Evolutionary conservation across 2,329 filamentous ascomycete species (phyloP), one percentile per base, ranked within the genome.

Genomic region (Ampelomyces quisqualis): DNA sequence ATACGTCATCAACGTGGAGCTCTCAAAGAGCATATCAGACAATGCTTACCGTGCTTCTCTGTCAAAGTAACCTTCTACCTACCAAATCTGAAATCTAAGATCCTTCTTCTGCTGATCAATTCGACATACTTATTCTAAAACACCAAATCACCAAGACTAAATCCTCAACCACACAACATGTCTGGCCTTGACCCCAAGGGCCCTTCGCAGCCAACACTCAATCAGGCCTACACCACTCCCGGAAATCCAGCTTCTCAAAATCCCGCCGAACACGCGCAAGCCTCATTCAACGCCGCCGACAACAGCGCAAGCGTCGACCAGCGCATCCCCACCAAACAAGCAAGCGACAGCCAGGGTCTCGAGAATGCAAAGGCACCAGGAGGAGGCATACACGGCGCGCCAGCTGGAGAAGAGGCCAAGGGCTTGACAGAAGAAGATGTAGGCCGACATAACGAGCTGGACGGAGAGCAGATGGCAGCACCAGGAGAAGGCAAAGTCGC

Each of bases 391-490:
- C 70, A 65, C 38, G 73, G 73, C 42, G 72, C 72, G 3, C 62
- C 63, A 0, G 23, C 69, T 0, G 73, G 72, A 17, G 73, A 76
- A 55, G 73, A 76, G 45, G 47, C 55, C 8, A 62, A 67, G 14
- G 72, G 71, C 1, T 44, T 63, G 14, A 66, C 60, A 1, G 48
- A 70, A 9, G 67, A 72, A 35, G 64, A 71, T 30, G 60, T 73
- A 18, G 73, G 72, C n/a, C 47, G 68, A 5, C 62, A 70, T 34
- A 64, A 69, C n/a, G 73, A 75, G 59, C 53, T 74, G 15, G 73
- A 76, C 30, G 73, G 60, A 7, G 61, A 70, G 46, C 73, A 77
- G 53, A 75, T 77, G 72, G 70, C 65, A 6, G 69, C 70, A 14
- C 69, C 71, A 0, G 74, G 73, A 0, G 74, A 77, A 49, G 73